phyloP scores from a whole-genome alignment of 495 filamentous ascomycete species.

The Evernia prunastri region DNA sequence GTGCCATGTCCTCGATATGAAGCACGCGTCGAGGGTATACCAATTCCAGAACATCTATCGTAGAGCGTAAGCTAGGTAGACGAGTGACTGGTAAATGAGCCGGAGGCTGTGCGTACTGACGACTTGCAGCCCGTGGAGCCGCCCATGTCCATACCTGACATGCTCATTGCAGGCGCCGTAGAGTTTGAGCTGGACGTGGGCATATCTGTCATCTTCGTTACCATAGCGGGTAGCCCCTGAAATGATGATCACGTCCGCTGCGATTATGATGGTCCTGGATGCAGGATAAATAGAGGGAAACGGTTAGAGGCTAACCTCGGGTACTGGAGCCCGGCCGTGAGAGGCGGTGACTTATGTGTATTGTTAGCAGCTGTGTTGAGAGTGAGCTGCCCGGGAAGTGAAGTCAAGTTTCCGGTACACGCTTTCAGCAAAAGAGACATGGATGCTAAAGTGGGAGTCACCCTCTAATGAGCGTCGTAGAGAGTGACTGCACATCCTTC shows the following conservation, averaged over 20 bases:
- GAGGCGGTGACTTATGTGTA: background rate
- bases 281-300: background rate
- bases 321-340: background rate
- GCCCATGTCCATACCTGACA: background rate
- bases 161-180: background rate
- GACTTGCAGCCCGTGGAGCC: background rate
- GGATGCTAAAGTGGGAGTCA: too few relatives aligned
- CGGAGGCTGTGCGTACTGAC: background rate
- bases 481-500: too few relatives aligned
- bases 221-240: background rate
- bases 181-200: background rate
- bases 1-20: slow-evolving; percentile 60
- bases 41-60: slow-evolving; percentile 68
- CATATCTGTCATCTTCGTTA: background rate
- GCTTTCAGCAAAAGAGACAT: too few relatives aligned
- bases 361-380: too few relatives aligned
- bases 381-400: too few relatives aligned
- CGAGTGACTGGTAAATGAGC: background rate
- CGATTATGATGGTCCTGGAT: background rate
- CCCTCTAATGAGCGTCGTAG: background rate
- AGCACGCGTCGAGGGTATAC: slow-evolving; percentile 61
- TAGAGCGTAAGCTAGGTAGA: background rate
- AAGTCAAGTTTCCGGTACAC: too few relatives aligned
- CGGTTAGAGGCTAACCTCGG: background rate
- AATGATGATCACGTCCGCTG: background rate